Base-by-base conservation (phyloP, 2,329 filamentous ascomycete species). In the Talaromyces sp. region DNA sequence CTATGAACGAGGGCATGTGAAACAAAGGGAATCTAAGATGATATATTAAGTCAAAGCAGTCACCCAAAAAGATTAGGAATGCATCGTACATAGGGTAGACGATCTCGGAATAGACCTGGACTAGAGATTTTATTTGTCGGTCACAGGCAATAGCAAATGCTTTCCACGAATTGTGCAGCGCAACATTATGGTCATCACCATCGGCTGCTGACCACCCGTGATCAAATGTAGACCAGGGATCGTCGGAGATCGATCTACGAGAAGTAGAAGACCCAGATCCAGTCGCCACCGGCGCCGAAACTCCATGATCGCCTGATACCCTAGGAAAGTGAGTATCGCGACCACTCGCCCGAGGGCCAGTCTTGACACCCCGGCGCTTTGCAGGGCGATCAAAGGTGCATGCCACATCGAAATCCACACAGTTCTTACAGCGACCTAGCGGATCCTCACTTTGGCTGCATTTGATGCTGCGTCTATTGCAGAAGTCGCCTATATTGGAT, bases 31-130 rank as follows among this genome's bases (percentile, higher is more conserved):
- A 78, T 51, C 70, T 73, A 62, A n/a, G n/a, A n/a, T n/a, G n/a
- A n/a, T n/a, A n/a, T n/a, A n/a, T n/a, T n/a, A n/a, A n/a, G n/a
- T n/a, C n/a, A n/a, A n/a, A n/a, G n/a, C n/a, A n/a, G n/a, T n/a
- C n/a, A n/a, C n/a, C n/a, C n/a, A n/a, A n/a, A n/a, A n/a, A n/a
- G n/a, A n/a, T n/a, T n/a, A n/a, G n/a, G n/a, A n/a, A n/a, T n/a
- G n/a, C n/a, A n/a, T n/a, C 68, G 55, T 64, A 78, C 64, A 81
- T 77, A 1, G 80, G 80, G 65, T 81, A 81, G n/a, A 81, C 75
- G 43, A 80, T 74, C 58, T 81, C 77, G 65, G 80, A 78, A 69
- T 81, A 82, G 15, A 81, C 70, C 15, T 78, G 73, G 22, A 80
- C 70, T n/a, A 80, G 67, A 64, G 74, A 70, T 53, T 71, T 67